A percentile compares a stretch with the other conserved stretches of the same genome.
Evolutionary conservation across 441 rosid species (phyloP).

Genomic region (Brassica balearica): DNA sequence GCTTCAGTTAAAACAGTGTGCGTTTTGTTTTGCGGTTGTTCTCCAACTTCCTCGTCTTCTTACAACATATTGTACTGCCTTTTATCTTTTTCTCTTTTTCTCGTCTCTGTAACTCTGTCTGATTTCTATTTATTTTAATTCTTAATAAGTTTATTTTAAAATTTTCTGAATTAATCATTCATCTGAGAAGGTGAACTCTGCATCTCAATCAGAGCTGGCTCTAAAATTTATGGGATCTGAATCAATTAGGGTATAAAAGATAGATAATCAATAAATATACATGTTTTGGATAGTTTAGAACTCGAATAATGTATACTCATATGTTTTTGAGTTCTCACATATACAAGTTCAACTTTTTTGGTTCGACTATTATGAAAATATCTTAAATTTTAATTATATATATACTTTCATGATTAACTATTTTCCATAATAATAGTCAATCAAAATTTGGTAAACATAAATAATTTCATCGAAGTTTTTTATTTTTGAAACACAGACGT

Average conservation of each 20-base stretch:
- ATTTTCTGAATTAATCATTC: not conserved
- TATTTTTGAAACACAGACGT: too few relatives aligned
- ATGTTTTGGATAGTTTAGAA: not conserved
- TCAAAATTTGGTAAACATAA: too few relatives aligned
- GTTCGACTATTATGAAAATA: too few relatives aligned
- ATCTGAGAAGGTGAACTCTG: not conserved
- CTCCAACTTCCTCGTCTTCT: slow-evolving; percentile 21
- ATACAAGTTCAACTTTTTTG: too few relatives aligned
- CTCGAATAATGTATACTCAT: not conserved
- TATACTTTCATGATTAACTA: too few relatives aligned
- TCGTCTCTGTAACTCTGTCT: not conserved
- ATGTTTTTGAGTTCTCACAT: too few relatives aligned
- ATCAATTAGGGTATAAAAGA: not conserved
- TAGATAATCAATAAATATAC: not conserved
- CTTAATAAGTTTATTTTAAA: not conserved
- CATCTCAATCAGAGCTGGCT: not conserved
- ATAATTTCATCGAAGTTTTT: too few relatives aligned
- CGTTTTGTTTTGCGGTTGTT: slow-evolving; percentile 31
- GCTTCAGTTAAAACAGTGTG: slow-evolving; percentile 24
- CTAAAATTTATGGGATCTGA: not conserved
- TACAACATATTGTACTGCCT: not conserved
- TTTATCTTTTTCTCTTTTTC: not conserved
- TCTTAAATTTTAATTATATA: not conserved
- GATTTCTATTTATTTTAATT: too few relatives aligned
- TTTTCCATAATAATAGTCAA: too few relatives aligned